Percentiles rank a stretch among this genome's conserved stretches.
These are phyloP conservation scores for Magnusiomyces ingens DNA, from an alignment of 1,139 yeast species.

Conservation along the genomic window DNA sequence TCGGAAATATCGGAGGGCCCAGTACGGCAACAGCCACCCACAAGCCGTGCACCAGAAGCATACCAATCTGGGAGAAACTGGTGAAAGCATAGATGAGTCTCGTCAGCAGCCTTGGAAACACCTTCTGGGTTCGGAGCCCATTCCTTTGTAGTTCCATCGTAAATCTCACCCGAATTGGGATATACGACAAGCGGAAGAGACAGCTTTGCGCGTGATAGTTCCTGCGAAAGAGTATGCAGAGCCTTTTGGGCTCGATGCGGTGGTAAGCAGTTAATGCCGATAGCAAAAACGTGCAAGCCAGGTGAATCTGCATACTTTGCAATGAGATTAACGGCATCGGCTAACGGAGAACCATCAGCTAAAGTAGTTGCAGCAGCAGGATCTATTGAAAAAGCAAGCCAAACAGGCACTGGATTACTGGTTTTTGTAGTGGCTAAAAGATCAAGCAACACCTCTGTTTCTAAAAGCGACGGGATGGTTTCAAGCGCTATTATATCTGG, in stretches of 20 bases:
- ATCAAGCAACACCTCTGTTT: conserved; percentile 37
- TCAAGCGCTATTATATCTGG: conserved; percentile 57
- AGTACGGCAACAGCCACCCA: conserved; percentile 26
- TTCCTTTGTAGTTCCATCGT: conserved; percentile 8
- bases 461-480: conserved; percentile 54
- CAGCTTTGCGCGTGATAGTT: neutral
- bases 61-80: conserved; percentile 15
- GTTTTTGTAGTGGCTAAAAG: conserved; percentile 15
- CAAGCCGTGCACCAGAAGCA: conserved; percentile 18
- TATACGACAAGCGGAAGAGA: conserved; percentile 40
- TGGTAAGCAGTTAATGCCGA: conserved; percentile 43
- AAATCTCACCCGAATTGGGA: conserved; percentile 50
- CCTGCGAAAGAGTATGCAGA: conserved; percentile 19
- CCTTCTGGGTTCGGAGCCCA: conserved; percentile 5
- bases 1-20: conserved; percentile 20
- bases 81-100: neutral
- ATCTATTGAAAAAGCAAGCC: conserved; percentile 11
- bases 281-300: conserved; percentile 27
- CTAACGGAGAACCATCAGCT: conserved; percentile 39
- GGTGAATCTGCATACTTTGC: neutral
- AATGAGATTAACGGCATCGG: conserved; percentile 19
- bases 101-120: neutral
- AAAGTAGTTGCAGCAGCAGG: conserved; percentile 22
- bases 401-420: neutral
- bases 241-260: conserved; percentile 28